Evolutionary conservation across 805 yeast species (phyloP).

Genomic region (Candida piceae): DNA sequence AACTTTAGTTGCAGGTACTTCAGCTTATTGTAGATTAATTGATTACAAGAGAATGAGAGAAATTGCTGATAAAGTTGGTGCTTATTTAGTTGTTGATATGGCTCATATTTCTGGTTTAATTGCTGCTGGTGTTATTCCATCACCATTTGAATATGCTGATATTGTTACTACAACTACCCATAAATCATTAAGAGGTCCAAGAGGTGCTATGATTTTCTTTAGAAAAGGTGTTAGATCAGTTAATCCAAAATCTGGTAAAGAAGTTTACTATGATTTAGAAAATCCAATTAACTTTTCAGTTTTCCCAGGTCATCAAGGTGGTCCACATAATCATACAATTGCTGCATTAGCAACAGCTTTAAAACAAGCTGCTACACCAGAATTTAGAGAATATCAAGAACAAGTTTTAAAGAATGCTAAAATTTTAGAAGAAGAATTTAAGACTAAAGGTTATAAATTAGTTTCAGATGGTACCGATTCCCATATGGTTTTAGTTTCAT

Average conservation of each 20-base stretch:
- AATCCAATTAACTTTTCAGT: conserved; percentile 91
- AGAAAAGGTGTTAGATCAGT: conserved; percentile 88
- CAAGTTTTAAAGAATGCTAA: conserved; percentile 79
- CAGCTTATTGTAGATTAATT: conserved; percentile 87
- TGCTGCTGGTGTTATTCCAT: conserved; percentile 89
- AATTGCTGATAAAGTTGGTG: conserved; percentile 90
- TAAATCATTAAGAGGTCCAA: conserved; percentile 96
- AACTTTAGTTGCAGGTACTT: conserved; percentile 93
- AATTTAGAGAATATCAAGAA: conserved; percentile 80
- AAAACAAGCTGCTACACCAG: conserved; percentile 86
- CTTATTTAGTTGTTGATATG: conserved; percentile 91
- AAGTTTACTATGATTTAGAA: conserved; percentile 81
- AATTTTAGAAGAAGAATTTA: conserved; percentile 66
- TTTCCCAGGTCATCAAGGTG: conserved; percentile 99
- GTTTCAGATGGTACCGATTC: conserved; percentile 95
- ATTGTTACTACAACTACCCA: conserved; percentile 97
- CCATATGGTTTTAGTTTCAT: conserved; percentile 81
- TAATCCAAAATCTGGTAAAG: conserved; percentile 74
- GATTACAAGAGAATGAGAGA: conserved; percentile 87
- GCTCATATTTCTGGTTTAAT: conserved; percentile 96
- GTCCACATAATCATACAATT: conserved; percentile 98
- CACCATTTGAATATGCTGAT: conserved; percentile 91
- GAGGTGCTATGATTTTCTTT: conserved; percentile 97
- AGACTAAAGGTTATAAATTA: conserved; percentile 60
- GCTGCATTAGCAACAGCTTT: conserved; percentile 94